A percentile compares a stretch with the other conserved stretches of the same genome.
These are phyloP conservation scores for Moesziomyces antarcticus DNA, from an alignment of 1,284 basidiomycete genomes.

Conservation along the genomic window DNA sequence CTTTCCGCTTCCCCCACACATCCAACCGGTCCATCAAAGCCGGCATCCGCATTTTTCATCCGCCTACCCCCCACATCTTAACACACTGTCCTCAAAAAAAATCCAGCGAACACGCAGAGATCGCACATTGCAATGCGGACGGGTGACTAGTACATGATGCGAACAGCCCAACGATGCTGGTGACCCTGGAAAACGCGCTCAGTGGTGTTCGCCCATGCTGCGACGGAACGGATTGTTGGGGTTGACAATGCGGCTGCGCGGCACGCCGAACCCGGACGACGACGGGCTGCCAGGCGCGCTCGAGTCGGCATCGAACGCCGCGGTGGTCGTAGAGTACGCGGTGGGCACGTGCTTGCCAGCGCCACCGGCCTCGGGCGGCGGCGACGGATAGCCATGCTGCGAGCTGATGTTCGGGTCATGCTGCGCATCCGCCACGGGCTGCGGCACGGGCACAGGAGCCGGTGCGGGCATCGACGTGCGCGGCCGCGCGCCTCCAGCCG, in stretches of 20 bases:
- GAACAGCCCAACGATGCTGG: not conserved
- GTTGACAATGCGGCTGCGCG: constrained; percentile 37
- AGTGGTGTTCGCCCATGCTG: constrained; percentile 38
- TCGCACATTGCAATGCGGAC: not conserved
- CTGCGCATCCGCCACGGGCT: constrained; percentile 22
- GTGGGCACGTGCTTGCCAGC: constrained; percentile 13
- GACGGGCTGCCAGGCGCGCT: constrained; percentile 23
- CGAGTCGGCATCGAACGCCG: constrained; percentile 10
- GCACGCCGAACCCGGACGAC: constrained; percentile 21
- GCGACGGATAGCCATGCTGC: constrained; percentile 42
- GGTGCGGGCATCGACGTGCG: constrained; percentile 22
- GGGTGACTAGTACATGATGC: not conserved
- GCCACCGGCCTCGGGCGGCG: constrained; percentile 21
- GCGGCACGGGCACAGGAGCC: constrained; percentile 35
- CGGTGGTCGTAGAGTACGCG: constrained; percentile 24
- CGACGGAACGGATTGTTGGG: constrained; percentile 58
- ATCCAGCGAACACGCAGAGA: not conserved
- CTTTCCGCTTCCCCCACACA: too few species aligned
- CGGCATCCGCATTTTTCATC: too few species aligned
- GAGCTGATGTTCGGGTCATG: constrained; percentile 22
- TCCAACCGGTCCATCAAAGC: too few species aligned
- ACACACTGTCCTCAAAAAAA: not conserved
- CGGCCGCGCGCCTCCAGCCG: constrained; percentile 1
- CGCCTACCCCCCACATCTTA: not conserved
- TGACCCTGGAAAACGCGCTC: constrained; percentile 1